Evolutionary conservation across 169 alveolate genomes (phyloP), one percentile per base, ranked within the genome.

Genomic region (Plasmodium blacklocki): DNA sequence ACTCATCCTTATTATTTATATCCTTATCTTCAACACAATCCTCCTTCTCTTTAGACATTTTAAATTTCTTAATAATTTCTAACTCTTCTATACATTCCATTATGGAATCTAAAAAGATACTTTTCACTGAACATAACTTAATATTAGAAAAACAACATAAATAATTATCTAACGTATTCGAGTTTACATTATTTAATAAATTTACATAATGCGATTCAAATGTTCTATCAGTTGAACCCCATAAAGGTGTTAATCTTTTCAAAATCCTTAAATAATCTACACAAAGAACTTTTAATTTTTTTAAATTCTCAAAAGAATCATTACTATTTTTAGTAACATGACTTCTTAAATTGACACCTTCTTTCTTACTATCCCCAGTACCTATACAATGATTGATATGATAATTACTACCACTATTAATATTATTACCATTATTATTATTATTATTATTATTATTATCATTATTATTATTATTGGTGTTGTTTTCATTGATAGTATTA

Each of bases 141-240:
- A 78, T 64, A 4, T 78, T 78, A 0, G 89, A 78, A 78, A 78
- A 78, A 45, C 89, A 78, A 26, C 89, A 78, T 4, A 78, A 56
- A 52, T 78, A 78, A 8, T 59, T 18, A 64, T 78, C 89, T 23
- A 78, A 78, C 23, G 64, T 78, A 19, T 78, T 78, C 18, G 68
- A 11, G 1, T 78, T 73, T 18, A 78, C 78, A 45, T 66, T 78
- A 56, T 78, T 78, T 45, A 78, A 58, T 19, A 78, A 18, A 39
- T 66, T 78, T 7, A 78, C 71, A 78, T 64, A 78, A 78, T 78
- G 89, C 14, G 64, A 78, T 64, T 78, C 89, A 70, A 78, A 78
- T 18, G 89, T 15, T 58, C 67, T 78, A 58, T 78, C 66, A 5
- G 73, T 32, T 64, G 64, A 75, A 63, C 89, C 54, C 89, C 89